Base-by-base conservation (phyloP, 257 asterid species). In the Solanum pennellii region DNA sequence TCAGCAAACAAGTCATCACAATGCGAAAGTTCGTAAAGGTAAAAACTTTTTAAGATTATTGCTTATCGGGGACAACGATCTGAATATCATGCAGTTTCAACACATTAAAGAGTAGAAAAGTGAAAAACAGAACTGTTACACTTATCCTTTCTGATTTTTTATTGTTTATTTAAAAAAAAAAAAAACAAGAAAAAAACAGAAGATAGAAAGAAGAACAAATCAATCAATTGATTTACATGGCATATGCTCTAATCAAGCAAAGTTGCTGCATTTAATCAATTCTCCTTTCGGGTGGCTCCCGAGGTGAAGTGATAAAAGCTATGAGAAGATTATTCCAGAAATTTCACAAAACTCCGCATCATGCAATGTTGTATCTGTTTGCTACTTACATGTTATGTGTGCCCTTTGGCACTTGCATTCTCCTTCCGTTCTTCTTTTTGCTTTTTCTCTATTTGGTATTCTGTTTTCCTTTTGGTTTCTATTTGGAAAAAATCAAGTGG, bases 1-100 rank as follows among this genome's bases (percentile, higher is more conserved):
- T 90, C 98, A 97, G 89, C 99, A 97, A 85, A 93, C 98, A 16
- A 93, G 96, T 88, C 99, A 97, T 90, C 96, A 97, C 91, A 97
- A 94, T 92, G 92, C 96, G 18, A 96, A 95, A 94, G 95, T 92
- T 86, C 98, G 99, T 47, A 95, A 92, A 93, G 98, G 99, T 95
- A 25, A 47, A 62, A 27, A 44, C 25, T 23, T 80, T 85, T 66
- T 29, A 79, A 39, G 23, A 68, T 49, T 60, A 11, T 49, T 27
- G 14, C 75, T 31, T 84, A 44, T 80, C 14, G 20, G 82, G 12
- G 82, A 74, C 21, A 39, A 2, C 9, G 11, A 20, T 21, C 29
- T 37, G 82, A 41, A 39, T 21, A 23, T 41, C 83, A 42, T 42
- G 29, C 68, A 47, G 84, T 47, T 29, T 9, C 68, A 65, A 85